These are phyloP conservation scores for Neonothopanus nambi DNA, from an alignment of 1,284 basidiomycete species.

Conservation along the genomic window DNA sequence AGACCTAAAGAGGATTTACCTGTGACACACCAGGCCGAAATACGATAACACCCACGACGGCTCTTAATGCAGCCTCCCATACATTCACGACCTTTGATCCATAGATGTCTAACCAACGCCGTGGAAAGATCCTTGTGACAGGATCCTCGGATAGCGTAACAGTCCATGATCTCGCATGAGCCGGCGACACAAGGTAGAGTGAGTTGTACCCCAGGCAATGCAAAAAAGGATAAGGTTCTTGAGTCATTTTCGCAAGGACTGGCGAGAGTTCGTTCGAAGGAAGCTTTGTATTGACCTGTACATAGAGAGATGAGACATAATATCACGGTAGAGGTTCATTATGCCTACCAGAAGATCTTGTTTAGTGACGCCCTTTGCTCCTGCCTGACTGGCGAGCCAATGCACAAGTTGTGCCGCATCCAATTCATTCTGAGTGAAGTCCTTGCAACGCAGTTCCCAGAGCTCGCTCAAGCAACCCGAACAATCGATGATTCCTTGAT, in stretches of 20 bases:
- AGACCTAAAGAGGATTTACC: conserved; percentile 42
- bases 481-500: conserved; percentile 57
- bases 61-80: conserved; percentile 70
- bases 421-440: conserved; percentile 36
- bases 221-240: conserved; percentile 52
- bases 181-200: conserved; percentile 52
- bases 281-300: conserved; percentile 26
- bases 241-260: conserved; percentile 44
- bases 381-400: conserved; percentile 40
- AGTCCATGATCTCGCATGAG: conserved; percentile 58
- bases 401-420: conserved; percentile 41
- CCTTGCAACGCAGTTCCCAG: conserved; percentile 35
- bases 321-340: conserved; percentile 3
- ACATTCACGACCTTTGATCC: conserved; percentile 60
- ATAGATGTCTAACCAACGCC: conserved; percentile 76
- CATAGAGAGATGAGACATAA: neutral
- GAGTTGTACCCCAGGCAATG: conserved; percentile 72
- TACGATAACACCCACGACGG: conserved; percentile 66
- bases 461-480: conserved; percentile 52
- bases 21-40: conserved; percentile 74
- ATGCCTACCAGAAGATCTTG: conserved; percentile 45
- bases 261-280: conserved; percentile 27
- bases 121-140: conserved; percentile 52
- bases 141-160: conserved; percentile 51
- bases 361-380: conserved; percentile 49